Percentiles rank a stretch among this genome's conserved stretches.
phyloP scores from a whole-genome alignment of 176 grass and related monocot genomes.

The Poa pratensis region DNA sequence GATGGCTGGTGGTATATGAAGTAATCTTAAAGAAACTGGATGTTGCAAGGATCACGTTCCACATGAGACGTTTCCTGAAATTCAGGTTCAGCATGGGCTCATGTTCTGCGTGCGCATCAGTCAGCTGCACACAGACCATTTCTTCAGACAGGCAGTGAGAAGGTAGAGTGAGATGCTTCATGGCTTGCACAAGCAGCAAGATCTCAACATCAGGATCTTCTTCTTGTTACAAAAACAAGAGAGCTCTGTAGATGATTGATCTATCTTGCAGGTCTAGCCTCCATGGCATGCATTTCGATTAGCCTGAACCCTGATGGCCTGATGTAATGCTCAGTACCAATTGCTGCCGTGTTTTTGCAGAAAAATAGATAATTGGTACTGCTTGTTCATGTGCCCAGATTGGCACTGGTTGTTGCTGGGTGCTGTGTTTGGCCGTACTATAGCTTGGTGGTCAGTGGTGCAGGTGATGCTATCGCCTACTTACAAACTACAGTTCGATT shows the following conservation, averaged over 20 bases:
- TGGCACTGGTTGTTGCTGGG: background rate
- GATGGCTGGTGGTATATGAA: background rate
- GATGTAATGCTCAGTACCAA: background rate
- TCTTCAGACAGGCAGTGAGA: background rate
- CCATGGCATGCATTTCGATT: constrained; percentile 26
- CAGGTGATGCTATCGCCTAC: background rate
- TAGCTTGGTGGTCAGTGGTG: background rate
- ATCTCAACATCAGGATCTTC: constrained; percentile 38
- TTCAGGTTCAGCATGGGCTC: background rate
- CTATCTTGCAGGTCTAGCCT: background rate
- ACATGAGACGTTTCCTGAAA: constrained; percentile 27
- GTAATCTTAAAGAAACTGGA: background rate
- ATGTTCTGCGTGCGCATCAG: background rate
- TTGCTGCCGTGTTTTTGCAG: background rate
- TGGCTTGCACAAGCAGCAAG: constrained; percentile 30
- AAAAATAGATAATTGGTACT: background rate
- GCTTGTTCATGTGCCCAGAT: background rate
- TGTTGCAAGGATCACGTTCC: background rate
- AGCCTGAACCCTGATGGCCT: background rate
- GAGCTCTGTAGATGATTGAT: constrained; percentile 31
- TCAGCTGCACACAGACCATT: constrained; percentile 5
- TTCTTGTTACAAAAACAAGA: background rate
- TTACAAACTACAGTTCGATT: constrained; percentile 12
- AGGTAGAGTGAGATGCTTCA: background rate
- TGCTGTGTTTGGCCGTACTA: background rate